A percentile compares a stretch with the other conserved stretches of the same genome.
Evolutionary conservation across 2,329 filamentous ascomycete genomes (phyloP).

Genomic region (Pseudogymnoascus destructans): DNA sequence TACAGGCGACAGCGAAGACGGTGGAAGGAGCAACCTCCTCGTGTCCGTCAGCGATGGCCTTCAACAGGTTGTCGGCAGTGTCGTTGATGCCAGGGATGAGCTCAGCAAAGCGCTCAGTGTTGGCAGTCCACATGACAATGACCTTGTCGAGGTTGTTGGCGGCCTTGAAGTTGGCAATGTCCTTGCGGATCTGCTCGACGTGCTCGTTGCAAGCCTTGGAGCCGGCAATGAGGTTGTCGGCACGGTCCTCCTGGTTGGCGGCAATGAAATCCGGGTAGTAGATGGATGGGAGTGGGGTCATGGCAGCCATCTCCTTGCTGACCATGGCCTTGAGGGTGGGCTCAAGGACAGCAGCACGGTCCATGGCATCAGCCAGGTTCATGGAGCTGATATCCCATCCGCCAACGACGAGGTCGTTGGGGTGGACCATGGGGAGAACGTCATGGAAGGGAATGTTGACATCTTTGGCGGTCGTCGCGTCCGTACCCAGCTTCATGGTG

Average conservation of each 20-base stretch:
- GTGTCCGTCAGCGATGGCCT: constrained; percentile 75
- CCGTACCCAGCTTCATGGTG: constrained; percentile 89
- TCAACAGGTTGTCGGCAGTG: constrained; percentile 85
- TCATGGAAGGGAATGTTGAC: constrained; percentile 95
- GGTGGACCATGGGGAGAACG: constrained; percentile 91
- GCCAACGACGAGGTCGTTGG: constrained; percentile 86
- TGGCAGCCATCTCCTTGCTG: constrained; percentile 79
- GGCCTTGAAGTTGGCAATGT: constrained; percentile 90
- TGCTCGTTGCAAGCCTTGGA: constrained; percentile 75
- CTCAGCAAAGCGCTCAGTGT: constrained; percentile 94
- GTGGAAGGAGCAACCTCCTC: constrained; percentile 90
- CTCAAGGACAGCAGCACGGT: constrained; percentile 87
- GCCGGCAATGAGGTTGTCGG: constrained; percentile 78
- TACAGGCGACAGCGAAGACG: constrained; percentile 87
- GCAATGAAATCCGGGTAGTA: constrained; percentile 99
- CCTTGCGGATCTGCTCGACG: constrained; percentile 82
- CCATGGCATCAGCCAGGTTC: constrained; percentile 85
- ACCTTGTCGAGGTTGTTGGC: constrained; percentile 81
- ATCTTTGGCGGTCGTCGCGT: constrained; percentile 70
- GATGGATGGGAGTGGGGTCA: constrained; percentile 84
- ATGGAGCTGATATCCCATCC: constrained; percentile 95
- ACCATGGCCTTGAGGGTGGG: constrained; percentile 84
- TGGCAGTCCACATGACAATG: constrained; percentile 96
- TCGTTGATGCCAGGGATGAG: constrained; percentile 84
- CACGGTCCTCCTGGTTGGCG: constrained; percentile 92